phyloP scores from a whole-genome alignment of 805 yeast genomes.

The Candida arabinofermentans region DNA sequence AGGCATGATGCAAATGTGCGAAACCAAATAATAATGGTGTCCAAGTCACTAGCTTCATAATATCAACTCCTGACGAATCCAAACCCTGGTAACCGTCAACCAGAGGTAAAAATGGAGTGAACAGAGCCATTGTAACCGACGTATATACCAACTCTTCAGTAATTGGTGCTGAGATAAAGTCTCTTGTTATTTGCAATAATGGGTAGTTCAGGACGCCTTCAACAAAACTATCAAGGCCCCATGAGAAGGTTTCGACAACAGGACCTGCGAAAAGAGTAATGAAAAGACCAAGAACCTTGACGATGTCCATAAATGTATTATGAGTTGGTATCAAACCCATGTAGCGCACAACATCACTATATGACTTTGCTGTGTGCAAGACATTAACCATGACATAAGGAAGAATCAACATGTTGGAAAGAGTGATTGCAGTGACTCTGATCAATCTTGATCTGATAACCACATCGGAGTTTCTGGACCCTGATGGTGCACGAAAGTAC shows the following conservation, averaged over 20 bases:
- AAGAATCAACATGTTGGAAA: slow-evolving; percentile 26
- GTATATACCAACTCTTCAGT: slow-evolving; percentile 77
- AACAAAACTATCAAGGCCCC: slow-evolving; percentile 10
- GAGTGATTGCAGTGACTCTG: slow-evolving; percentile 34
- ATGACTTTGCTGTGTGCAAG: slow-evolving; percentile 10
- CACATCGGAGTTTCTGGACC: slow-evolving; percentile 38
- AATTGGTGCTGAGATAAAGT: slow-evolving; percentile 65
- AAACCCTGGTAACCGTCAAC: neutral
- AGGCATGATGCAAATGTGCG: slow-evolving; percentile 77
- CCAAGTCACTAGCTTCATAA: slow-evolving; percentile 6
- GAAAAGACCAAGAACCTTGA: slow-evolving; percentile 29
- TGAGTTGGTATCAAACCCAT: slow-evolving; percentile 15
- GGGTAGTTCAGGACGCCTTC: slow-evolving; percentile 2
- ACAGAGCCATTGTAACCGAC: slow-evolving; percentile 35
- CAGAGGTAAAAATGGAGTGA: slow-evolving; percentile 23
- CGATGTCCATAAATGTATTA: slow-evolving; percentile 15
- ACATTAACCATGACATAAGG: slow-evolving; percentile 29
- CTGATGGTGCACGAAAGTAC: slow-evolving; percentile 24
- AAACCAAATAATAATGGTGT: slow-evolving; percentile 70
- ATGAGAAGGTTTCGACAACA: slow-evolving; percentile 32
- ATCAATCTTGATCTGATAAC: slow-evolving; percentile 40
- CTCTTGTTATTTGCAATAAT: slow-evolving; percentile 43
- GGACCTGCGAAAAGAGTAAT: slow-evolving; percentile 47
- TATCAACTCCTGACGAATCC: neutral
- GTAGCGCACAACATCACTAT: slow-evolving; percentile 2